Evolutionary conservation across 140 eudicot genomes (phyloP).

Genomic region (Anethum foeniculum): DNA sequence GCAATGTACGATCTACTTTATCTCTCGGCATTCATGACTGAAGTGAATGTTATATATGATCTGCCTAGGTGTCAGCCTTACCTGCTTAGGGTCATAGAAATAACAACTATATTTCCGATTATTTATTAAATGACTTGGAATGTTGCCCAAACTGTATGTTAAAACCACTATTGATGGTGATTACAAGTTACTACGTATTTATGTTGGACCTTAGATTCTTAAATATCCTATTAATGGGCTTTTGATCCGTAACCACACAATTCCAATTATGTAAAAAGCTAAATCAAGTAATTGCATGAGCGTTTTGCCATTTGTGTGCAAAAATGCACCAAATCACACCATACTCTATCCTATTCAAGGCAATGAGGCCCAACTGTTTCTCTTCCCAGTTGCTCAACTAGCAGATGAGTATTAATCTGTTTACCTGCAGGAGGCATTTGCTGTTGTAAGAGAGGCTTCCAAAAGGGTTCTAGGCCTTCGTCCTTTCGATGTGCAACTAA

Average conservation of each 20-base stretch:
- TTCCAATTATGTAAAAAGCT: neutral
- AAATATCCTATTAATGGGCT: neutral
- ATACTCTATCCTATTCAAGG: neutral
- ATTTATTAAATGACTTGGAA: neutral
- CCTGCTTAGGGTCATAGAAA: neutral
- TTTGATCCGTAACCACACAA: neutral
- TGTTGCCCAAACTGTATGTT: neutral
- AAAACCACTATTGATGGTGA: neutral
- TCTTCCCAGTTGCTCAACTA: neutral
- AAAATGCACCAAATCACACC: neutral
- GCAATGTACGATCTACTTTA: neutral
- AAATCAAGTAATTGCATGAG: neutral
- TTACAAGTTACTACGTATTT: too few species aligned
- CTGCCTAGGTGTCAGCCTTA: neutral
- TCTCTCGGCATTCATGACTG: neutral
- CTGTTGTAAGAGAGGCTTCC: constrained; percentile 89
- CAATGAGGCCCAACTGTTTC: neutral
- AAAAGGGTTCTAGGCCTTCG: constrained; percentile 94
- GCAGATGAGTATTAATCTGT: constrained; percentile 1
- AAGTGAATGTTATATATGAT: neutral
- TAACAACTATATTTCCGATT: neutral
- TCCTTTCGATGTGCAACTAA: constrained; percentile 90
- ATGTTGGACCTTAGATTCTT: neutral
- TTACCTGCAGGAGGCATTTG: constrained; percentile 86
- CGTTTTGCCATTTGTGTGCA: neutral